Base-by-base conservation (phyloP, 1,284 basidiomycete genomes). In the Malassezia sp. region DNA sequence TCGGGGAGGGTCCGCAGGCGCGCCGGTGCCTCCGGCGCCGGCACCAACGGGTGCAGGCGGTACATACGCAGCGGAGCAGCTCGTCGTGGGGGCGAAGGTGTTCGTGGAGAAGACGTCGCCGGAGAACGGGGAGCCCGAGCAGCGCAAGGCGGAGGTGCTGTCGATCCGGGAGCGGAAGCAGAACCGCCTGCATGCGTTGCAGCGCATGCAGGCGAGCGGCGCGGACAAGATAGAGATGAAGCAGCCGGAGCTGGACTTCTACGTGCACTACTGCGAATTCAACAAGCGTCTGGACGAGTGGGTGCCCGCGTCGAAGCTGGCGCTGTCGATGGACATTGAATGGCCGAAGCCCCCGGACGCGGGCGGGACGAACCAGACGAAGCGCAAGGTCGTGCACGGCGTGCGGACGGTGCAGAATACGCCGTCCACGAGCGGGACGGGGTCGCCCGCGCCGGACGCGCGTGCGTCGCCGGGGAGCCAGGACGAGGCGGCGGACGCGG, bases 261-360 rank as follows among this genome's bases (percentile, higher is more conserved):
- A 63, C 29, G 56, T 61, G 11, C 60, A 61, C 43, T 60, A 59
- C 39, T 53, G 52, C 47, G 62, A 61, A 37, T 60, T 61, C 48
- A 60, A 63, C 49, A 57, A 60, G 73, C 88, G 93, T 63, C 77
- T 97, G 40, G 93, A 99, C 71, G 93, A 95, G 57, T 99, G 93
- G 93, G 84, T 99, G n/a, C 75, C 82, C 21, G 86, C 85, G 14
- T 82, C 84, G 3, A 79, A 89, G 26, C 78, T 99, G 49, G 78
- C 95, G 37, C 76, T 90, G 23, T 78, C 76, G 49, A 78, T 83
- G 56, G 89, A 95, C 65, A 78, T 99, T 57, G 87, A 95, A 71
- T 95, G 87, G 89, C 93, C 93, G 1, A 54, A 67, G 30, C 61
- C 69, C 22, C 86, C 85, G 63, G 53, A 47, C 46, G 52, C 35